Percentiles rank a stretch among this genome's conserved stretches.
Evolutionary conservation across 768 basidiomycete species (phyloP).

Genomic region (Calocybe cyanea): DNA sequence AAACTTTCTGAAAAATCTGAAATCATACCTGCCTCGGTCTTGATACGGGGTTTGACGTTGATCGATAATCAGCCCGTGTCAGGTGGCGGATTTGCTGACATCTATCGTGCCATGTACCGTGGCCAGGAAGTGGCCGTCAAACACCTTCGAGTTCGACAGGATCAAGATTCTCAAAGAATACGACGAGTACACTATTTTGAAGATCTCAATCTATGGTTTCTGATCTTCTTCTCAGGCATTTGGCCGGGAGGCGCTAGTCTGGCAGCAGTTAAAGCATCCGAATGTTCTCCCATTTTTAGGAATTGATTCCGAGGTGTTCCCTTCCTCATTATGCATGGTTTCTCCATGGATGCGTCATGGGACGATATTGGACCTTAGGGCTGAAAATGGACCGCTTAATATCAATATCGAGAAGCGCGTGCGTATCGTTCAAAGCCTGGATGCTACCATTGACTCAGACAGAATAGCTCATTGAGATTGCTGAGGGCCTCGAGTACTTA

Average conservation of each 20-base stretch:
- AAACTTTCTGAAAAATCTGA: conserved; percentile 18
- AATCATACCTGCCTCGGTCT: conserved; percentile 16
- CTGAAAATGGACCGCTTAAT: conserved; percentile 14
- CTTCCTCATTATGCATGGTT: conserved; percentile 21
- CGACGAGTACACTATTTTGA: conserved; percentile 3
- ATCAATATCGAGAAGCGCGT: conserved; percentile 17
- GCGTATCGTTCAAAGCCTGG: background rate
- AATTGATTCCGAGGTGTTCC: conserved; percentile 21
- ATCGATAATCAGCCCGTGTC: conserved; percentile 13
- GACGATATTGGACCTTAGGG: conserved; percentile 19
- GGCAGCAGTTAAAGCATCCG: conserved; percentile 24
- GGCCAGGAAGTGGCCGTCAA: conserved; percentile 19
- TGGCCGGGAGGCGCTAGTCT: conserved; percentile 23
- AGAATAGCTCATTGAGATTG: conserved; percentile 18
- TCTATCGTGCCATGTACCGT: conserved; percentile 15
- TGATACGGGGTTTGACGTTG: conserved; percentile 12
- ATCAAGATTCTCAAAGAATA: conserved; percentile 16
- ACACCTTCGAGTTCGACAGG: conserved; percentile 13
- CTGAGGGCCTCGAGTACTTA: conserved; percentile 19
- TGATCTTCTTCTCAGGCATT: conserved; percentile 17
- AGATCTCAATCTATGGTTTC: background rate
- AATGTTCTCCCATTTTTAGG: conserved; percentile 25
- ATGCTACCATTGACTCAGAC: background rate
- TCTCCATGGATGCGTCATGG: conserved; percentile 28
- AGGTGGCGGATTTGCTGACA: conserved; percentile 18